A percentile compares a stretch with the other conserved stretches of the same genome.
These are phyloP conservation scores for Cryoendolithus antarcticus DNA, from an alignment of 2,329 filamentous ascomycete genomes.

Conservation along the genomic window DNA sequence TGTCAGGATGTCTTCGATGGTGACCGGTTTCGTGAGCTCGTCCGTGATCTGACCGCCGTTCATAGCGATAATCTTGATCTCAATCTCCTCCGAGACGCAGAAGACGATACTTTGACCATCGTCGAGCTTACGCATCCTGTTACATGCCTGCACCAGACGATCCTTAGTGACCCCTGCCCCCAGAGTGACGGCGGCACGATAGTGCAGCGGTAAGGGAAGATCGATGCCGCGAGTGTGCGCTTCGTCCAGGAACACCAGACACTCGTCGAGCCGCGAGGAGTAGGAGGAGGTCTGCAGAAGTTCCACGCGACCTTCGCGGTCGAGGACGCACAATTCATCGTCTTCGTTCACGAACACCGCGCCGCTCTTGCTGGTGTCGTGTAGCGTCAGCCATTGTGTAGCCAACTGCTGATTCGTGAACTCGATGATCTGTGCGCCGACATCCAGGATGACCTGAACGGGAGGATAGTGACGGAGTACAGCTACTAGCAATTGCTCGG, in stretches of 20 bases:
- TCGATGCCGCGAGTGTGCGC: slow-evolving; percentile 60
- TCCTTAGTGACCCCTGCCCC: slow-evolving; percentile 57
- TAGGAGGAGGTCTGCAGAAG: slow-evolving; percentile 48
- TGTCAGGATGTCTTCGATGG: slow-evolving; percentile 41
- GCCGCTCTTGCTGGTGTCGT: slow-evolving; percentile 21
- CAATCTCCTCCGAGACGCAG: slow-evolving; percentile 46
- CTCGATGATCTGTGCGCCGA: slow-evolving; percentile 58
- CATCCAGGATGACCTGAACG: slow-evolving; percentile 53
- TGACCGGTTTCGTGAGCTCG: slow-evolving; percentile 10
- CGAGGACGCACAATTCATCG: slow-evolving; percentile 43
- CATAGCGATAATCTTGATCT: slow-evolving; percentile 35
- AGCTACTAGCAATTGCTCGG: slow-evolving; percentile 30
- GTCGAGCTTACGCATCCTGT: slow-evolving; percentile 57
- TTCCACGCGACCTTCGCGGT: slow-evolving; percentile 35
- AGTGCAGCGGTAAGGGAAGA: slow-evolving; percentile 44
- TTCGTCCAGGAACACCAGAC: slow-evolving; percentile 58
- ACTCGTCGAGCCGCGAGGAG: slow-evolving; percentile 41
- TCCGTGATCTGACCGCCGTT: neutral
- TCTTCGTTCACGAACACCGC: slow-evolving; percentile 46
- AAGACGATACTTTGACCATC: slow-evolving; percentile 54
- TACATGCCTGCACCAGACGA: slow-evolving; percentile 51
- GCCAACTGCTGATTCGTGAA: slow-evolving; percentile 45
- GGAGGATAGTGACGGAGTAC: slow-evolving; percentile 28
- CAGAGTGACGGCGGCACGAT: slow-evolving; percentile 55
- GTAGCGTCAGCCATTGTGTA: slow-evolving; percentile 35